Percentiles rank a stretch among this genome's conserved stretches.
phyloP scores from a whole-genome alignment of 2,329 filamentous ascomycete species.

The Hymenoscyphus scutula region DNA sequence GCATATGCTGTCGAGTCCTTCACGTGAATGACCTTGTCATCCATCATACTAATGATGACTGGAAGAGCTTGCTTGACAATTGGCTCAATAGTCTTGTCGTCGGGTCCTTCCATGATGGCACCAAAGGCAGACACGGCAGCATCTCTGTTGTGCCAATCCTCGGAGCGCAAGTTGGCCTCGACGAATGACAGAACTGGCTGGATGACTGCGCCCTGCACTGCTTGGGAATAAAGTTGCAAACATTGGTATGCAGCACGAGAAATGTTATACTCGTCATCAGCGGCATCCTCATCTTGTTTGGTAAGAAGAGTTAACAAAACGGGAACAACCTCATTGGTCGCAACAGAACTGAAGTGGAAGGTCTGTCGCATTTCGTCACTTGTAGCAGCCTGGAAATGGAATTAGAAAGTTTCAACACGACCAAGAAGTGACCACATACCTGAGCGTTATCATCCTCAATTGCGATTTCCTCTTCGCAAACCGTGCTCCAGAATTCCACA shows the following conservation, averaged over 20 bases:
- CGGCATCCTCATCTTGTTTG: conserved; percentile 95
- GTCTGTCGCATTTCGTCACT: conserved; percentile 71
- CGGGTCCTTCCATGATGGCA: conserved; percentile 97
- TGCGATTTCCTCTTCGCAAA: conserved; percentile 96
- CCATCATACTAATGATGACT: conserved; percentile 87
- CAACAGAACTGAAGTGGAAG: conserved; percentile 93
- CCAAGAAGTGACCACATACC: conserved; percentile 42
- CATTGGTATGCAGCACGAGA: conserved; percentile 95
- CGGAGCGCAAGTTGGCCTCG: conserved; percentile 81
- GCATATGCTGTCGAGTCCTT: conserved; percentile 96
- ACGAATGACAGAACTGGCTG: conserved; percentile 86
- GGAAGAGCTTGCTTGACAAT: conserved; percentile 94
- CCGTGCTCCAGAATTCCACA: conserved; percentile 99
- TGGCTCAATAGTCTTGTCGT: conserved; percentile 86
- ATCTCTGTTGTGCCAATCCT: conserved; percentile 94
- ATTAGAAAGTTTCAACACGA: conserved; percentile 5
- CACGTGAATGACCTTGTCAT: conserved; percentile 84
- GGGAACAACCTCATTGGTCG: conserved; percentile 89
- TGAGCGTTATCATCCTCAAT: conserved; percentile 96
- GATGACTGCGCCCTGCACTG: conserved; percentile 81
- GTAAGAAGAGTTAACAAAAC: conserved; percentile 85
- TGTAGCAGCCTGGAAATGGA: conserved; percentile 27
- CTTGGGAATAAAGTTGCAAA: conserved; percentile 90
- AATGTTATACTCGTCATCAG: conserved; percentile 96
- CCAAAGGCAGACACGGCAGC: conserved; percentile 96